Evolutionary conservation across 306 rosid species (phyloP), one percentile per base, ranked within the genome.

Genomic region (Quercus ilex): DNA sequence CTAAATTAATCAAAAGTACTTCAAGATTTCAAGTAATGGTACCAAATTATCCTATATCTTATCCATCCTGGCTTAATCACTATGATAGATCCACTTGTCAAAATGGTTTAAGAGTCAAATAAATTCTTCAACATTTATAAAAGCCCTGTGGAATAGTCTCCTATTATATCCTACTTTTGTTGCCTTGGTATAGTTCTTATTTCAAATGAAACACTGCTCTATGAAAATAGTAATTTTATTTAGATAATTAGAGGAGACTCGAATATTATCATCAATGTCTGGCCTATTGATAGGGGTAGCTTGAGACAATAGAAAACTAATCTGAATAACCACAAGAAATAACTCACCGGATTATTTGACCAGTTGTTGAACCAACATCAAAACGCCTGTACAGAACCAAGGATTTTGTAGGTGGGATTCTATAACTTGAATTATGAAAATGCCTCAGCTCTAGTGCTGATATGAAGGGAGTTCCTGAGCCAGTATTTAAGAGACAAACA

Each of bases 401-500:
- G 3, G 89, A 79, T 25, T 12, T 20, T 10, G 17, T 71, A 28
- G 28, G 0, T 8, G 23, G 1, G 35, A 80, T 77, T 21, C 4
- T 5, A 28, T 89, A 87, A 67, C 35, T 78, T 7, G 59, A 20
- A 74, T 68, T 38, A 6, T 71, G 65, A 14, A 91, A 73, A 6
- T 85, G 88, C 83, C 90, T 85, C 5, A 88, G 71, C 30, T 91
- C 92, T 19, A 91, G 33, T 3, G 87, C 78, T 4, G 92, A 88
- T 73, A 91, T 87, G 82, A 88, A 91, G 2, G 94, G 94, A 11
- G 78, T 87, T 69, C 91, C 94, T 1, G 3, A 3, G 20, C 71
- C 85, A 2, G 77, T 83, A 71, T 88, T 82, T 28, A 85, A 52
- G 1, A 88, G 83, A 38, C 92, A 91, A 19, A 91, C 84, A 33